Conservation (phyloP, 2,329 filamentous ascomycete species). For the Trichocomaceae sp. region DNA sequence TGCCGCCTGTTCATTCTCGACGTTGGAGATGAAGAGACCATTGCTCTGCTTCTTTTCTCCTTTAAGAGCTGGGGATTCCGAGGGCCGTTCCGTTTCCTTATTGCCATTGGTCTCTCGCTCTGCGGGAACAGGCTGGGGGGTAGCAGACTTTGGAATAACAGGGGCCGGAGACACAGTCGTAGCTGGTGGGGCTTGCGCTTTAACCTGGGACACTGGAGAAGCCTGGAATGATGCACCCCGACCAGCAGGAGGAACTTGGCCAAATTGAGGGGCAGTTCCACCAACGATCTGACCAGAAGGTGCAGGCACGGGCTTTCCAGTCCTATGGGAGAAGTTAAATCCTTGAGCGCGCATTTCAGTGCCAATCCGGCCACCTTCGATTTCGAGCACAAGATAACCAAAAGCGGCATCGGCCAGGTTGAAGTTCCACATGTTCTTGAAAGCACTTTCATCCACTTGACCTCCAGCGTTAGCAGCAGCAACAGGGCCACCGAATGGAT, state of each 20-base stretch:
- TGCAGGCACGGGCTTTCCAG: slow-evolving; percentile 61
- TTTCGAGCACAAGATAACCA: slow-evolving; percentile 88
- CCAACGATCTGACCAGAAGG: slow-evolving; percentile 23
- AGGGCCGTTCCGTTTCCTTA: slow-evolving; percentile 40
- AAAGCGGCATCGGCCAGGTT: slow-evolving; percentile 96
- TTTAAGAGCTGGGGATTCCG: slow-evolving; percentile 50
- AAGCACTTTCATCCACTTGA: slow-evolving; percentile 94
- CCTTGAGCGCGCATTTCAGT: slow-evolving; percentile 98
- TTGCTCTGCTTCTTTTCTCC: slow-evolving; percentile 61
- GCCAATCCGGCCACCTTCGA: slow-evolving; percentile 90
- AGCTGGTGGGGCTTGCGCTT: slow-evolving; percentile 20
- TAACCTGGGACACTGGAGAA: slow-evolving; percentile 21
- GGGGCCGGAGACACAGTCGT: slow-evolving; percentile 35
- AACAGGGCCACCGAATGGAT: slow-evolving; percentile 86
- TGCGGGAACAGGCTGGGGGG: slow-evolving; percentile 31
- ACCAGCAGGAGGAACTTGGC: slow-evolving; percentile 33
- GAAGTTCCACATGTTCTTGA: slow-evolving; percentile 99
- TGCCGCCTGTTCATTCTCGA: slow-evolving; percentile 74
- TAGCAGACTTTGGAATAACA: slow-evolving; percentile 35
- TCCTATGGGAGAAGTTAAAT: slow-evolving; percentile 97
- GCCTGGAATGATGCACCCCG: slow-evolving; percentile 23
- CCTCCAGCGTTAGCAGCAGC: slow-evolving; percentile 65
- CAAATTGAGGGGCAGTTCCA: slow-evolving; percentile 33
- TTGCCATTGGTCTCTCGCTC: slow-evolving; percentile 46
- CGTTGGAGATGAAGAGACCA: slow-evolving; percentile 84